Evolutionary conservation across 441 rosid genomes (phyloP).

Genomic region (Arabidopsis lyrata): DNA sequence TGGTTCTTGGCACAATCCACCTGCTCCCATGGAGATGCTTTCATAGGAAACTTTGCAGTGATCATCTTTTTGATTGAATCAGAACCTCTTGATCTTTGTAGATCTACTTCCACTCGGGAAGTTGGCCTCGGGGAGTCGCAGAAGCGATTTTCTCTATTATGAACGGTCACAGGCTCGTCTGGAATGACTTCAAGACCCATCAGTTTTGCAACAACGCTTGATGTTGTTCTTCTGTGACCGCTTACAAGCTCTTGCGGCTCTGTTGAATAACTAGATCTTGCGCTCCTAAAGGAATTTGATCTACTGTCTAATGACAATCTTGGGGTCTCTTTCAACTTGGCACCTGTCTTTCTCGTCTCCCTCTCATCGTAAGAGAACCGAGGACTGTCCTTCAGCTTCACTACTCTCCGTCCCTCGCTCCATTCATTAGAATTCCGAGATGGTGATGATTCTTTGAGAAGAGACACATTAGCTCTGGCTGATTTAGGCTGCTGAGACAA

Average conservation of each 20-base stretch:
- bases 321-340: slow-evolving; percentile 82
- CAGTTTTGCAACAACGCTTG: slow-evolving; percentile 83
- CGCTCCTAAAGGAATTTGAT: slow-evolving; percentile 58
- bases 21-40: slow-evolving; percentile 79
- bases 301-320: slow-evolving; percentile 94
- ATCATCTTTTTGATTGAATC: slow-evolving; percentile 55
- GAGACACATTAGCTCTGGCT: slow-evolving; percentile 50
- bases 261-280: slow-evolving; percentile 47
- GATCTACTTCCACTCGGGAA: slow-evolving; percentile 51
- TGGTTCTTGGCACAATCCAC: slow-evolving; percentile 59
- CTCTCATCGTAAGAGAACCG: slow-evolving; percentile 92
- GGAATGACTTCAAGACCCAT: slow-evolving; percentile 88
- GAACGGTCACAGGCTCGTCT: slow-evolving; percentile 47
- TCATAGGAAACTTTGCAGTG: slow-evolving; percentile 62
- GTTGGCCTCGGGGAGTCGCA: slow-evolving; percentile 61
- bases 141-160: slow-evolving; percentile 49
- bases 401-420: slow-evolving; percentile 48
- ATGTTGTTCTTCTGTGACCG: slow-evolving; percentile 56
- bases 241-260: slow-evolving; percentile 64
- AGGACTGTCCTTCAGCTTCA: slow-evolving; percentile 62
- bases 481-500: slow-evolving; percentile 67
- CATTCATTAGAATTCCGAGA: slow-evolving; percentile 49
- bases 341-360: slow-evolving; percentile 62
- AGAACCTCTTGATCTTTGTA: slow-evolving; percentile 50
- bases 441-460: slow-evolving; percentile 57